phyloP scores from a whole-genome alignment of 75 land plant species.

The Sequoiadendron giganteum region DNA sequence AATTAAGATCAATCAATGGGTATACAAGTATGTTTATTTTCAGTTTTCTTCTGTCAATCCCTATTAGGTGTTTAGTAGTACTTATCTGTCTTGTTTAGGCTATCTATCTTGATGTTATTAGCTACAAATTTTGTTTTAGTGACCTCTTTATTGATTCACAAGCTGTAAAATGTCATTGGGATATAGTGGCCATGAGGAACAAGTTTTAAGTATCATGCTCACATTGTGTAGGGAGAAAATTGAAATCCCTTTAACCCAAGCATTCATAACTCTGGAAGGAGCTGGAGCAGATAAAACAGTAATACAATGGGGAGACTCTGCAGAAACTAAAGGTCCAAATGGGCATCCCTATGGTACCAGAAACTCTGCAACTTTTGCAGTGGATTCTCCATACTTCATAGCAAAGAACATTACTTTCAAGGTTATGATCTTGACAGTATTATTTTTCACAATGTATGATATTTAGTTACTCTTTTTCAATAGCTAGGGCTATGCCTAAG shows the following conservation, averaged over 20 bases:
- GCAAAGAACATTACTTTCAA: conserved; percentile 91
- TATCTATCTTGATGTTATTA: neutral
- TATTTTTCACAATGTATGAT: neutral
- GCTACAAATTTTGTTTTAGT: neutral
- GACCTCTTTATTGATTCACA: neutral
- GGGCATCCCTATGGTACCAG: conserved; percentile 72
- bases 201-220: neutral
- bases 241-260: conserved; percentile 49
- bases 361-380: conserved; percentile 83
- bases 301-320: conserved; percentile 79
- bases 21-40: conserved; percentile 54
- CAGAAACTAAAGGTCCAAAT: conserved; percentile 50
- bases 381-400: conserved; percentile 76
- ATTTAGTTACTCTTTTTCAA: neutral
- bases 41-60: neutral
- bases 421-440: conserved; percentile 25
- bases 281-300: conserved; percentile 69
- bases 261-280: conserved; percentile 80
- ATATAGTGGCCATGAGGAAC: neutral
- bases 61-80: too few relatives aligned
- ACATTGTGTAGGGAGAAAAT: conserved; percentile 74
- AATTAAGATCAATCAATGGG: conserved; percentile 75
- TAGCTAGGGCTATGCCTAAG: neutral
- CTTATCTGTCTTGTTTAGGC: neutral
- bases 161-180: neutral